phyloP scores from a whole-genome alignment of 148 eudicot species.

The Pharnaceum exiguum region DNA sequence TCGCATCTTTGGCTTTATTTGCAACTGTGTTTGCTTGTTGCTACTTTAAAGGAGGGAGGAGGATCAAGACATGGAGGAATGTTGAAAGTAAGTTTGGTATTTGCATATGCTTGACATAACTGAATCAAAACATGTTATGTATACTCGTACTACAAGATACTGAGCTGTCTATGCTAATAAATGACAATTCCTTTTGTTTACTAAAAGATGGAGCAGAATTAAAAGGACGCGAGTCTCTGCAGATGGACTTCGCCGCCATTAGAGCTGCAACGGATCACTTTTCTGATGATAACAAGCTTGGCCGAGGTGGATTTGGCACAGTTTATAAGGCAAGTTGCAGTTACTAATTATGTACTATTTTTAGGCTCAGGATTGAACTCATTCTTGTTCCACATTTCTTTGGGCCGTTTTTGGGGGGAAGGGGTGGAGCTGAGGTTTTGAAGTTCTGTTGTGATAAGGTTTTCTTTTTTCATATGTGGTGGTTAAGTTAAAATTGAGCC shows the following conservation, averaged over 20 bases:
- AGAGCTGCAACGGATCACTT: slow-evolving; percentile 43
- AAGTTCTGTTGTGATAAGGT: too few species aligned
- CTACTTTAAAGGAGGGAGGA: slow-evolving; percentile 1
- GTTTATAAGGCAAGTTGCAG: slow-evolving; percentile 63
- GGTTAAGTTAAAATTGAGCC: too few species aligned
- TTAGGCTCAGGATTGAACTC: too few species aligned
- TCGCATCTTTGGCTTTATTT: not conserved
- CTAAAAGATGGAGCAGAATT: slow-evolving; percentile 22
- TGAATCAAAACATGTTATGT: too few species aligned
- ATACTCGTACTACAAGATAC: too few species aligned
- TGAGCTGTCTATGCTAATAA: too few species aligned
- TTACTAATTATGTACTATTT: too few species aligned
- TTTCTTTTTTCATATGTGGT: not conserved
- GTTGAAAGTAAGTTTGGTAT: slow-evolving; percentile 8
- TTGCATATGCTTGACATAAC: not conserved
- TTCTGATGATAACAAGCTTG: slow-evolving; percentile 47
- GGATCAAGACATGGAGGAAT: not conserved
- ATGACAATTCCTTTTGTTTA: too few species aligned
- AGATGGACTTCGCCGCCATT: slow-evolving; percentile 38
- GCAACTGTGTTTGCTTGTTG: slow-evolving; percentile 2
- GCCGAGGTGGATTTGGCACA: slow-evolving; percentile 62
- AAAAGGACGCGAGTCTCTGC: slow-evolving; percentile 37
- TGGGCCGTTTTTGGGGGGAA: too few species aligned
- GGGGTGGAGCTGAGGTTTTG: too few species aligned
- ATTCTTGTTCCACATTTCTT: too few species aligned